Evolutionary conservation across 495 filamentous ascomycete species (phyloP), one percentile per base, ranked within the genome.

Genomic region (Bacidia gigantensis): DNA sequence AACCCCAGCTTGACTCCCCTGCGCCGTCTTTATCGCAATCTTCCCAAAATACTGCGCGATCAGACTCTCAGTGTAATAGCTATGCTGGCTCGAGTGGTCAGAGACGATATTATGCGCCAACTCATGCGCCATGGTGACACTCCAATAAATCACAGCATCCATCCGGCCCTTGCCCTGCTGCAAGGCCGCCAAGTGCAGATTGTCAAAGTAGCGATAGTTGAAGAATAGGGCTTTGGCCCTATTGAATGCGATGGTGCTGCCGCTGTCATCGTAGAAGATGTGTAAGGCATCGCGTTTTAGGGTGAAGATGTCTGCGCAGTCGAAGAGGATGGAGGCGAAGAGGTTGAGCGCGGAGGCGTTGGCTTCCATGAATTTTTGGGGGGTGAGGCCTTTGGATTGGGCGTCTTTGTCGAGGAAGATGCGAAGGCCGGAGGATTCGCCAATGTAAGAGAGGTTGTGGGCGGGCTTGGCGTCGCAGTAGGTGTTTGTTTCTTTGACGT

Each of bases 211-310:
- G 29, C 86, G 73, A 56, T 89, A 77, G 60, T 97, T 99, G 73
- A 88, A 96, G 71, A 97, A 97, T 26, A 97, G 77, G 58, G 81
- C 84, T 44, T 89, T 89, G 39, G 75, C 74, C 21, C 72, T 72
- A 62, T 97, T 99, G 75, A 99, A 99, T 0, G 93, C 92, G 54
- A 99, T 95, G 1, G 88, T 87, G 56, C 74, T 76, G 9, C 86
- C 82, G 9, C 69, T 67, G 18, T 83, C 76, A 55, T 95, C 89
- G 56, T 87, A 89, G 72, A 89, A 95, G 54, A 97, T 83, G 63
- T 93, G 89, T 41, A 96, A 56, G 22, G 72, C 70, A 38, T 75
- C 68, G 12, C 72, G 57, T 49, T 79, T 80, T 56, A 98, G 79
- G 11, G 74, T 69, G 63, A 93, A 95, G 21, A 93, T 73, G 2